phyloP scores from a whole-genome alignment of 2,329 filamentous ascomycete genomes.

The Huntiella bhutanensis region DNA sequence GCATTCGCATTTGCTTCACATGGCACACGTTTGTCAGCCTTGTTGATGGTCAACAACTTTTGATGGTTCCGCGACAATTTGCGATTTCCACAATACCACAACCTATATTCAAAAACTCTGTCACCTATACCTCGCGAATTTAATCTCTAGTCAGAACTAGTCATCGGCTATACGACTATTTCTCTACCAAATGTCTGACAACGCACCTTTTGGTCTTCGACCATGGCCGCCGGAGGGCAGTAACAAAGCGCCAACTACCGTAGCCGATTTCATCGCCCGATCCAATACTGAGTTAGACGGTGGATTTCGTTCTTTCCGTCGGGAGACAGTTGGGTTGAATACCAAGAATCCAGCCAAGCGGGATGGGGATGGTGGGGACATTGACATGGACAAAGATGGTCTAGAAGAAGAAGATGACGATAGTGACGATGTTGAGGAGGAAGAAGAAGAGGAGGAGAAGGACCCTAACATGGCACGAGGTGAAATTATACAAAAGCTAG shows the following conservation, averaged over 20 bases:
- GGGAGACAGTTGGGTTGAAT: constrained; percentile 24
- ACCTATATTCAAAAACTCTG: too few species aligned
- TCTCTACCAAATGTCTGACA: constrained; percentile 4
- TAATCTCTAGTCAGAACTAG: not conserved
- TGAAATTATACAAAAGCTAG: constrained; percentile 38
- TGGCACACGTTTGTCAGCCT: too few species aligned
- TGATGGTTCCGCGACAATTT: too few species aligned
- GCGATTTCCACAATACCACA: too few species aligned
- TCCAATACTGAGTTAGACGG: constrained; percentile 56
- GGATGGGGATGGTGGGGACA: constrained; percentile 22
- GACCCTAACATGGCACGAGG: constrained; percentile 32
- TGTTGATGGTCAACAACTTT: too few species aligned
- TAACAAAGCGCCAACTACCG: constrained; percentile 36
- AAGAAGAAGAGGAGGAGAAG: constrained; percentile 23
- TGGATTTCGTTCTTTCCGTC: constrained; percentile 63
- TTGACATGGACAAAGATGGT: constrained; percentile 25
- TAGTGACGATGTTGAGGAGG: constrained; percentile 17
- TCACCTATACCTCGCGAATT: not conserved
- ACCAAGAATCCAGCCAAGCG: not conserved
- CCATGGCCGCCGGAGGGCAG: constrained; percentile 25
- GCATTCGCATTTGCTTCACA: too few species aligned
- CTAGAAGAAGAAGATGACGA: constrained; percentile 20
- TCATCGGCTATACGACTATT: not conserved
- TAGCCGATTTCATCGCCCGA: constrained; percentile 61
- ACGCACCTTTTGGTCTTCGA: constrained; percentile 11